phyloP scores from a whole-genome alignment of 805 yeast genomes.

The Barnettozyma sucrosica region DNA sequence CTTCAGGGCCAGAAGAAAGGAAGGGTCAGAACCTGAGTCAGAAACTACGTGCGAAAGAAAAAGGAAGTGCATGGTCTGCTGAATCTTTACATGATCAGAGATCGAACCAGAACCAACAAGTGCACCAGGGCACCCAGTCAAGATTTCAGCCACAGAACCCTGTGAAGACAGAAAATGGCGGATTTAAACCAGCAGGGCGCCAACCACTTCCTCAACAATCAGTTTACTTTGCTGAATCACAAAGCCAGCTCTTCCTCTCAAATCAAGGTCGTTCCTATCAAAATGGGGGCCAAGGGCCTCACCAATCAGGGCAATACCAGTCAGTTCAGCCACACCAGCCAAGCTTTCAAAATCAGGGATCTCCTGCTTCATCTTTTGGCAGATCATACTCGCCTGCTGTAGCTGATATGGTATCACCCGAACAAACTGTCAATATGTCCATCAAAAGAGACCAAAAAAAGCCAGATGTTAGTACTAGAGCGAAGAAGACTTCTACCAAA shows the following conservation, averaged over 20 bases:
- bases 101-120: neutral
- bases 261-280: neutral
- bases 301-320: neutral
- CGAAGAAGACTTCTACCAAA: neutral
- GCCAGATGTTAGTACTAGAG: neutral
- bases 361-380: neutral
- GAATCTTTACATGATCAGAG: neutral
- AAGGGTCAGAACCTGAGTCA: neutral
- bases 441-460: conserved; percentile 1
- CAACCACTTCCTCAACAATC: conserved; percentile 2
- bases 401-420: neutral
- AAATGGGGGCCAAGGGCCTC: neutral
- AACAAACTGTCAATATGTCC: neutral
- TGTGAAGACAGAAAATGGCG: neutral
- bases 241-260: neutral
- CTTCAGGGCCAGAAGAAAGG: neutral
- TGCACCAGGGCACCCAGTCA: neutral
- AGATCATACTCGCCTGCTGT: neutral
- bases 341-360: neutral
- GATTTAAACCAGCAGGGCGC: neutral
- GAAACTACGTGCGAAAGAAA: neutral
- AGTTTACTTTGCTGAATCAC: conserved; percentile 2
- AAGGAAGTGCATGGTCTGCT: no score
- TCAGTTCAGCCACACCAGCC: neutral
- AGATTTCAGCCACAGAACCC: neutral